A percentile compares a stretch with the other conserved stretches of the same genome.
phyloP scores from a whole-genome alignment of 306 rosid genomes.

The Acacia crassicarpa region DNA sequence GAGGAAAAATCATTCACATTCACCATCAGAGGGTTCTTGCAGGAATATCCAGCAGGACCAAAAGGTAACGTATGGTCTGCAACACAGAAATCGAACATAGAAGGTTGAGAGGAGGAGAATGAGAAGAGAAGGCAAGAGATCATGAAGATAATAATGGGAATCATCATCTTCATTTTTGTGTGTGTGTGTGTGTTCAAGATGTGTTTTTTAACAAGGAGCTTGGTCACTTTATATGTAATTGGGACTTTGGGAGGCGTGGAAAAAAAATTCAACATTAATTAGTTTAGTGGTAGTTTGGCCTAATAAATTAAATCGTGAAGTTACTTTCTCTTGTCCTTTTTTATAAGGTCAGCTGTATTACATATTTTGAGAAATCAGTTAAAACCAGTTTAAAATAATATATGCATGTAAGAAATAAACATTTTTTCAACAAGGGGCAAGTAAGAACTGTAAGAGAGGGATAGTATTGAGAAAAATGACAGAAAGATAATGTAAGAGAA shows the following conservation, averaged over 20 bases:
- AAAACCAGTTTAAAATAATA: no score
- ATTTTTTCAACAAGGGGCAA: no score
- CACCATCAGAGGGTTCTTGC: conserved; percentile 38
- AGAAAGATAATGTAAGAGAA: no score
- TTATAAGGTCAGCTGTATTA: no score
- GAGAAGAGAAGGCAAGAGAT: background rate
- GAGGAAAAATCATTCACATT: conserved; percentile 42
- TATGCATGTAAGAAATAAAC: no score
- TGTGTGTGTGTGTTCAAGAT: background rate
- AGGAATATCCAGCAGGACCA: background rate
- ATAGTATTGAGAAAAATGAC: no score
- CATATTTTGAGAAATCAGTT: no score
- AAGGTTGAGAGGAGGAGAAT: background rate
- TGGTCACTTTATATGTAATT: background rate
- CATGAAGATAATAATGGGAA: background rate
- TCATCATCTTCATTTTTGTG: background rate
- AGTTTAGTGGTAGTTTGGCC: background rate
- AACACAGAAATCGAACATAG: background rate
- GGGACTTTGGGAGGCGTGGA: background rate
- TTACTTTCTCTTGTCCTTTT: no score
- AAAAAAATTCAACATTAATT: background rate
- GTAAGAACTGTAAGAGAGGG: no score
- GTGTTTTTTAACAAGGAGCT: background rate
- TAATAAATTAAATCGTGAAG: no score
- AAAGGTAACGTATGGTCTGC: background rate